phyloP scores from a whole-genome alignment of 2,329 filamentous ascomycete genomes.

The Cryphonectria japonica region DNA sequence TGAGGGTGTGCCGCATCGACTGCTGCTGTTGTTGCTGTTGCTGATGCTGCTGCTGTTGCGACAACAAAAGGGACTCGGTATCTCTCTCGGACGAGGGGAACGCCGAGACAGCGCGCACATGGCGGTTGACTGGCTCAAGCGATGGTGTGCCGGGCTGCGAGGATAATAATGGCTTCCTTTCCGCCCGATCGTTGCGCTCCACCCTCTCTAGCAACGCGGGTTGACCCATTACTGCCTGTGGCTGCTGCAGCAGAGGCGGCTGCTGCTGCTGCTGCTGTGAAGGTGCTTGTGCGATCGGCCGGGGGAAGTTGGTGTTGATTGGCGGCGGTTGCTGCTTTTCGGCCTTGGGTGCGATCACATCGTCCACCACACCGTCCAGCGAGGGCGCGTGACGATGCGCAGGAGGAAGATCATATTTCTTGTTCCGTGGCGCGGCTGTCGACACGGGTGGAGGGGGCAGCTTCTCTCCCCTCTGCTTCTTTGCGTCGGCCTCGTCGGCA shows the following conservation, averaged over 20 bases:
- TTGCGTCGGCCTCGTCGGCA: conserved; percentile 63
- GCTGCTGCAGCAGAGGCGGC: conserved; percentile 33
- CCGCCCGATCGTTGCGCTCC: conserved; percentile 20
- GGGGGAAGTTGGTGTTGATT: conserved; percentile 36
- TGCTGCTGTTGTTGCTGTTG: conserved; percentile 38
- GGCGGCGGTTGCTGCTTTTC: conserved; percentile 42
- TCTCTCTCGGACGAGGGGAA: conserved; percentile 25
- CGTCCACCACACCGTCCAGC: conserved; percentile 49
- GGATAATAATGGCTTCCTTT: conserved; percentile 26
- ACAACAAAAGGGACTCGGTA: conserved; percentile 24
- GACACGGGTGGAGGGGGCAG: conserved; percentile 64
- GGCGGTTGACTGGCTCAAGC: conserved; percentile 22
- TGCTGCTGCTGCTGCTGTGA: conserved; percentile 34
- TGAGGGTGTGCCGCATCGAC: conserved; percentile 46
- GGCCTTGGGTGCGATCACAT: conserved; percentile 50
- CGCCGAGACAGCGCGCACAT: conserved; percentile 22
- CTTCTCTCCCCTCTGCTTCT: conserved; percentile 59
- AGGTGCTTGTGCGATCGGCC: conserved; percentile 41
- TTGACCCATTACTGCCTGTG: conserved; percentile 34
- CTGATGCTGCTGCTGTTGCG: conserved; percentile 36
- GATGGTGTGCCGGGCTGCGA: conserved; percentile 25
- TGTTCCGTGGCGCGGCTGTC: conserved; percentile 54
- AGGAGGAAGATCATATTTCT: conserved; percentile 52
- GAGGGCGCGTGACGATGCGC: conserved; percentile 45
- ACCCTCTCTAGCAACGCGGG: conserved; percentile 25